Evolutionary conservation across 1,284 basidiomycete genomes (phyloP).

Genomic region (Tremellales sp.): DNA sequence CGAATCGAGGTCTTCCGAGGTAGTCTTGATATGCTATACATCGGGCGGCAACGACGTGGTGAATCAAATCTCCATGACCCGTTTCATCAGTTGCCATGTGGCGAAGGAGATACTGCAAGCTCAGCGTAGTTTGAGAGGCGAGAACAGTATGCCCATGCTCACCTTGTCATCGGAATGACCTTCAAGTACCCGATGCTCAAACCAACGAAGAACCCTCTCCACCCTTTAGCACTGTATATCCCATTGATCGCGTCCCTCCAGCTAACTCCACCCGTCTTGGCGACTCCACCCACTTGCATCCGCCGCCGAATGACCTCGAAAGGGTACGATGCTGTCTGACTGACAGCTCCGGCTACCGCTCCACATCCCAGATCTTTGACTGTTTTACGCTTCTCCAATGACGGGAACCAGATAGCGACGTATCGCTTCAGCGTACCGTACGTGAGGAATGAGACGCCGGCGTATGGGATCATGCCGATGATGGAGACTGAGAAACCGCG

Average conservation of each 20-base stretch:
- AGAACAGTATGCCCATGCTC: slow-evolving; percentile 16
- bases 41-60: too few species aligned
- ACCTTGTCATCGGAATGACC: slow-evolving; percentile 88
- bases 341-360: slow-evolving; percentile 81
- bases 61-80: slow-evolving; percentile 45
- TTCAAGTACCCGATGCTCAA: slow-evolving; percentile 91
- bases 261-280: slow-evolving; percentile 55
- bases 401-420: slow-evolving; percentile 50
- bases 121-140: not conserved
- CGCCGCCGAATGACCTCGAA: slow-evolving; percentile 90
- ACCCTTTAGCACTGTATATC: slow-evolving; percentile 65
- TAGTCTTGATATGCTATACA: too few species aligned
- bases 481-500: slow-evolving; percentile 92
- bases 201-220: slow-evolving; percentile 89
- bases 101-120: slow-evolving; percentile 46
- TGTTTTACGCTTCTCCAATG: slow-evolving; percentile 41
- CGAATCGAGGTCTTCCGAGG: too few species aligned
- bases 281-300: slow-evolving; percentile 91
- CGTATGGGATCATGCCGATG: slow-evolving; percentile 91
- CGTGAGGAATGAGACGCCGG: slow-evolving; percentile 89
- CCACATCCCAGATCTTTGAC: slow-evolving; percentile 67
- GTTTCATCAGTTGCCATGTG: slow-evolving; percentile 50
- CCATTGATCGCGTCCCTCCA: slow-evolving; percentile 70
- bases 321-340: slow-evolving; percentile 91
- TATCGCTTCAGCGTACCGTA: slow-evolving; percentile 78